Evolutionary conservation across 1,139 yeast genomes (phyloP).

Genomic region (Candida sp.): DNA sequence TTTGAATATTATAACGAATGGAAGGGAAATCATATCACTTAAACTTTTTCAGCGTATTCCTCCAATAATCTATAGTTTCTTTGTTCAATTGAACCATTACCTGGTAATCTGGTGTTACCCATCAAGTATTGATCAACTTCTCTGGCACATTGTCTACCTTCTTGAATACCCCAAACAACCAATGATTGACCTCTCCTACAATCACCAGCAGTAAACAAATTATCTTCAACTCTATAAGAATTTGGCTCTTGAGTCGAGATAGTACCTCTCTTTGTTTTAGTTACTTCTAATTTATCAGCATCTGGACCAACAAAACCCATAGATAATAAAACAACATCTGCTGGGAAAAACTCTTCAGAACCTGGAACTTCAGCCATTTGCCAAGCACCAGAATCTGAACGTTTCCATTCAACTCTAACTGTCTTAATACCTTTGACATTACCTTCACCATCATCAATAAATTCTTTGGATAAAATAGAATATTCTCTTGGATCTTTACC

Average conservation of each 20-base stretch:
- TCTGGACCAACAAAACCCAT: conserved; percentile 99
- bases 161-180: conserved; percentile 99
- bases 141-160: conserved; percentile 98
- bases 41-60: conserved; percentile 65
- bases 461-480: conserved; percentile 92
- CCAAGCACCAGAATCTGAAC: conserved; percentile 96
- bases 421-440: conserved; percentile 93
- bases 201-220: conserved; percentile 94
- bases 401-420: conserved; percentile 97
- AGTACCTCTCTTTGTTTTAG: conserved; percentile 84
- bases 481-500: conserved; percentile 98
- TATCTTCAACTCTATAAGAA: conserved; percentile 69
- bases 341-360: conserved; percentile 90
- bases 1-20: background rate
- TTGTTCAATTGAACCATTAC: conserved; percentile 88
- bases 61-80: conserved; percentile 74
- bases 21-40: conserved; percentile 4
- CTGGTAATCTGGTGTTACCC: conserved; percentile 84
- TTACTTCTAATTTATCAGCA: conserved; percentile 68
- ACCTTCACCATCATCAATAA: conserved; percentile 91
- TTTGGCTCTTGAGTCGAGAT: conserved; percentile 66
- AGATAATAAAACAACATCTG: conserved; percentile 88
- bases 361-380: conserved; percentile 98
- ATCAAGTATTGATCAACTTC: conserved; percentile 80
- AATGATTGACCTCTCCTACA: conserved; percentile 98